Conservation (phyloP, 257 asterid genomes). For the Schizonepeta tenuifolia region DNA sequence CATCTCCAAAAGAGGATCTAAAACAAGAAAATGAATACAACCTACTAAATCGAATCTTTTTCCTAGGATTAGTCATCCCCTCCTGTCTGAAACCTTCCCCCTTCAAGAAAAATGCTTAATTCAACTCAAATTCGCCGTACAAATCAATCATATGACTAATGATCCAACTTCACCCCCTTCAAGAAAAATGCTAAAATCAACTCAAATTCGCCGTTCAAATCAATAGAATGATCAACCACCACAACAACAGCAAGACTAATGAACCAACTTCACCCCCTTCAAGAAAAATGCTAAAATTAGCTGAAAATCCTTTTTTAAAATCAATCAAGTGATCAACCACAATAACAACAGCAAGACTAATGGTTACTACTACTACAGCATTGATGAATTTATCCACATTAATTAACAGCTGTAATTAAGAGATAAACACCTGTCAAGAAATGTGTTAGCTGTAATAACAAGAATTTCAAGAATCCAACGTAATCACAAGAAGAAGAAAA, state of each 20-base stretch:
- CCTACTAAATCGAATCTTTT: constrained; percentile 60
- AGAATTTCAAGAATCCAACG: constrained; percentile 27
- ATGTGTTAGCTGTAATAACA: constrained; percentile 24
- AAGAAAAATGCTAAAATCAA: no score
- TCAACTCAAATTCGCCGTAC: background rate
- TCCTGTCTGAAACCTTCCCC: constrained; percentile 7
- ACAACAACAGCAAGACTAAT: no score
- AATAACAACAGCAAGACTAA: background rate
- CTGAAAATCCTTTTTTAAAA: background rate
- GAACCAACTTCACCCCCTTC: background rate
- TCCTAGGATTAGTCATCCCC: constrained; percentile 51
- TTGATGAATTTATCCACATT: constrained; percentile 23
- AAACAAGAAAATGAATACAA: constrained; percentile 76
- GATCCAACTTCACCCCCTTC: background rate
- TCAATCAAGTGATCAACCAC: constrained; percentile 1
- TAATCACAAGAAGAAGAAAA: constrained; percentile 10
- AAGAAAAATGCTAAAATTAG: no score
- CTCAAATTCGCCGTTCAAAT: background rate
- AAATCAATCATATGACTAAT: background rate
- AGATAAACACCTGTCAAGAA: constrained; percentile 8
- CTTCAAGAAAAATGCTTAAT: background rate
- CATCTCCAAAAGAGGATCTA: constrained; percentile 51
- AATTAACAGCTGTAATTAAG: constrained; percentile 10
- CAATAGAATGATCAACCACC: background rate
- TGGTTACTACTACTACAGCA: background rate